A percentile compares a stretch with the other conserved stretches of the same genome.
phyloP scores from a whole-genome alignment of 2,329 filamentous ascomycete species.

The Elsinoe necatrix region DNA sequence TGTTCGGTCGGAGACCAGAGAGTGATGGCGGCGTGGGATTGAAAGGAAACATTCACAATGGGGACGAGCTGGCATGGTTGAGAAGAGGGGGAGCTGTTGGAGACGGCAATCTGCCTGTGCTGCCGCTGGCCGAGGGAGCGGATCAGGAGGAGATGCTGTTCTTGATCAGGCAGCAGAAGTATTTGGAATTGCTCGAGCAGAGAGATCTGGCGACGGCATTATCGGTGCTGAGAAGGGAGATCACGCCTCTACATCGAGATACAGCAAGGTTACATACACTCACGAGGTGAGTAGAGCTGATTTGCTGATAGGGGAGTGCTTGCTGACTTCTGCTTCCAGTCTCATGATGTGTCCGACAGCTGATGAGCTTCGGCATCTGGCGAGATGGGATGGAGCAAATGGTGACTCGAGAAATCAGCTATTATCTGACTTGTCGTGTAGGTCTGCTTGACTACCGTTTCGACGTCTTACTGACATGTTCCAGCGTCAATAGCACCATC shows the following conservation, averaged over 20 bases:
- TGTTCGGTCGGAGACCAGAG: constrained; percentile 47
- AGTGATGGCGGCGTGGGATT: constrained; percentile 37
- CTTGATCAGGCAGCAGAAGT: constrained; percentile 86
- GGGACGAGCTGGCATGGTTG: constrained; percentile 18
- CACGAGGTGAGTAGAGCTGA: constrained; percentile 50
- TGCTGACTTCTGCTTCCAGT: constrained; percentile 36
- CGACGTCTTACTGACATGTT: constrained; percentile 19
- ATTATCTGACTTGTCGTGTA: constrained; percentile 76
- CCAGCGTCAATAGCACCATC: constrained; percentile 84
- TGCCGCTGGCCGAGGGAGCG: constrained; percentile 67
- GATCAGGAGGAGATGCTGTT: constrained; percentile 77
- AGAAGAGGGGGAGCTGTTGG: constrained; percentile 18
- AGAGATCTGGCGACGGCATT: constrained; percentile 66
- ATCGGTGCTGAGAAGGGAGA: constrained; percentile 73
- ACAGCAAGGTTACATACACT: constrained; percentile 69
- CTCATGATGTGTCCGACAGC: constrained; percentile 79
- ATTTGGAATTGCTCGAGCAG: constrained; percentile 76
- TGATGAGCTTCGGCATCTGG: constrained; percentile 66
- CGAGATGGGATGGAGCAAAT: constrained; percentile 74
- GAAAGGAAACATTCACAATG: constrained; percentile 23
- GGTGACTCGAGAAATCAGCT: constrained; percentile 66
- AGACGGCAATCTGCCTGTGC: constrained; percentile 38
- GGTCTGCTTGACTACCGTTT: constrained; percentile 27
- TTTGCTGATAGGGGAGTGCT: background rate
- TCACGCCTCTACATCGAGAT: constrained; percentile 79